Evolutionary conservation across 305 asterid species (phyloP).

Genomic region (Solanum hybrid): DNA sequence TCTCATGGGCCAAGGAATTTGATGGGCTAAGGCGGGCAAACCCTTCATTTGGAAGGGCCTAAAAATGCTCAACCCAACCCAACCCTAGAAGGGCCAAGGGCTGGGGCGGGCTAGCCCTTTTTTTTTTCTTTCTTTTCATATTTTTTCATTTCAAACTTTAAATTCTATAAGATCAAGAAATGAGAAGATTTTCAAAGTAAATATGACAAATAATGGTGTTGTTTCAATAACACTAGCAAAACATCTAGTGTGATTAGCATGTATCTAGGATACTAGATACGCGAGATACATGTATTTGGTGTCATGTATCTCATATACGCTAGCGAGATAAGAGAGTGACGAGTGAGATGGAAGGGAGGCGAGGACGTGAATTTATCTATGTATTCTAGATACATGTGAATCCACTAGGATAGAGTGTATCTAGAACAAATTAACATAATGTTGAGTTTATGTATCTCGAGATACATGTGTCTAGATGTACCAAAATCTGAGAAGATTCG

Average conservation of each 20-base stretch:
- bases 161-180: background rate
- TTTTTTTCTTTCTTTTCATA: too few species aligned
- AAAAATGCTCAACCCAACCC: background rate
- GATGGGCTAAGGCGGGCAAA: too few species aligned
- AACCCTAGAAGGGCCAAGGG: background rate
- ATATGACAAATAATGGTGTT: background rate
- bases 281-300: background rate
- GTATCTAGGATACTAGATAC: background rate
- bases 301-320: background rate
- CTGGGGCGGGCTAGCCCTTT: background rate
- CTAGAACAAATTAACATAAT: background rate
- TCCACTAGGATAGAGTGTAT: background rate
- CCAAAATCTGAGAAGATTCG: background rate
- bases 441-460: background rate
- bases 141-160: too few species aligned
- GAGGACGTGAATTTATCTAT: background rate
- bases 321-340: background rate
- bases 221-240: background rate
- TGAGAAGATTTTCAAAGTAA: background rate
- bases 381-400: background rate
- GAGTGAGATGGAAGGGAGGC: background rate
- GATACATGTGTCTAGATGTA: background rate
- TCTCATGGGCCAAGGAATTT: too few species aligned
- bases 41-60: background rate
- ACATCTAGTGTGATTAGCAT: background rate